Conservation (phyloP, 164 flowering plant genomes). For the Dillenia suffruticosa region DNA sequence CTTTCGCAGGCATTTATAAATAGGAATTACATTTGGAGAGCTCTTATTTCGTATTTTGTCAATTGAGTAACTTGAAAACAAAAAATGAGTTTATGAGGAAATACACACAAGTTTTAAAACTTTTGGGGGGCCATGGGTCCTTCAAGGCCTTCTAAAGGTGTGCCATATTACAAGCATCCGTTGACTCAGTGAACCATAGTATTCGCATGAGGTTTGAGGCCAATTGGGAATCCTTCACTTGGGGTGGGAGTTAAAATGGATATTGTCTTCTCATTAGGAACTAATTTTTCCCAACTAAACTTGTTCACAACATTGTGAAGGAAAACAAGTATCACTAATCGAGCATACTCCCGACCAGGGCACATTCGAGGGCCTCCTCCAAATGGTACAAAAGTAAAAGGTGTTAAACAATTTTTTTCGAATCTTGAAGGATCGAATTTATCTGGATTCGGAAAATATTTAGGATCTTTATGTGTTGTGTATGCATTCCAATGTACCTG, state of each 20-base stretch:
- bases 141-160: too few species aligned
- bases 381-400: constrained; percentile 53
- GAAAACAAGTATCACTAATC: constrained; percentile 44
- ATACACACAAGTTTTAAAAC: too few species aligned
- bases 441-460: constrained; percentile 37
- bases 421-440: constrained; percentile 48
- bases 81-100: too few species aligned
- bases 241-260: constrained; percentile 46
- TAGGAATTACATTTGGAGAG: too few species aligned
- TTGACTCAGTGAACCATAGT: too few species aligned
- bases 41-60: too few species aligned
- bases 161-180: too few species aligned
- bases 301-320: constrained; percentile 46
- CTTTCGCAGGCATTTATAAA: too few species aligned
- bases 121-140: too few species aligned
- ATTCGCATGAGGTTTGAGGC: constrained; percentile 30
- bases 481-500: constrained; percentile 54
- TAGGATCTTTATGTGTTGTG: constrained; percentile 36
- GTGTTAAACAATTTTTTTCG: constrained; percentile 45
- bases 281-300: constrained; percentile 38
- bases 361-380: constrained; percentile 66
- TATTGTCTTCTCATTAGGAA: constrained; percentile 36
- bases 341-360: constrained; percentile 51
- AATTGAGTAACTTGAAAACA: too few species aligned
- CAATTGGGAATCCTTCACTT: constrained; percentile 43